Base-by-base conservation (phyloP, 177 flowering plant genomes). In the Vitis hybrid region DNA sequence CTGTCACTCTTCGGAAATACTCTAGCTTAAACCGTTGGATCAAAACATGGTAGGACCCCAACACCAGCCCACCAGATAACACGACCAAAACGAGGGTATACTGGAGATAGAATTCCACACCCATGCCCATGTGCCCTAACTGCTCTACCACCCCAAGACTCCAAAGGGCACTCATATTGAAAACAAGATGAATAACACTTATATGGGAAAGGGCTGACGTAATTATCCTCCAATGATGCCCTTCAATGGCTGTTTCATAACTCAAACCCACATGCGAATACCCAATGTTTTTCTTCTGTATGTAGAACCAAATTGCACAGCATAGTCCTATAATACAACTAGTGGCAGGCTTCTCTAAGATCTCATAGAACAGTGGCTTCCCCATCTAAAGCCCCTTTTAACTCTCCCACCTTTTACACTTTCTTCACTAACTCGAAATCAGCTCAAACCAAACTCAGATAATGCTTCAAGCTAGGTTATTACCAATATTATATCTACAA, bases 151-250 rank as follows among this genome's bases (percentile, higher is more conserved):
- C 86, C 12, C 98, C 98, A 67, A 95, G 91, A 71, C 97, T 94
- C 98, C 98, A 95, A 63, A 95, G 91, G 1, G 99, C 98, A 77
- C 98, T 95, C 97, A 95, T 93, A 72, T 95, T 95, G 68, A 95
- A 93, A 28, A 92, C 98, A 75, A 93, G 87, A 80, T 95, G 99
- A 79, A 95, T 53, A 68, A 90, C 84, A 72, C 98, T 93, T 7
- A 95, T 90, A 73, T 95, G 99, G 0, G 98, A 95, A 76, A 95
- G 92, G 0, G 99, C 95, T 0, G 97, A 90, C 1, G 98, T 95
- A 71, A 95, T 90, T 31, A 95, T 80, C 84, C 98, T 86, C 99
- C 99, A 95, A 78, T 93, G 82, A 50, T 95, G 97, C 64, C 97
- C 98, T 71, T 91, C 92, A 11, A 88, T 18, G 11, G 95, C 93